Evolutionary conservation across 176 grass and related monocot genomes (phyloP).

Genomic region (Aegilops speltoides): DNA sequence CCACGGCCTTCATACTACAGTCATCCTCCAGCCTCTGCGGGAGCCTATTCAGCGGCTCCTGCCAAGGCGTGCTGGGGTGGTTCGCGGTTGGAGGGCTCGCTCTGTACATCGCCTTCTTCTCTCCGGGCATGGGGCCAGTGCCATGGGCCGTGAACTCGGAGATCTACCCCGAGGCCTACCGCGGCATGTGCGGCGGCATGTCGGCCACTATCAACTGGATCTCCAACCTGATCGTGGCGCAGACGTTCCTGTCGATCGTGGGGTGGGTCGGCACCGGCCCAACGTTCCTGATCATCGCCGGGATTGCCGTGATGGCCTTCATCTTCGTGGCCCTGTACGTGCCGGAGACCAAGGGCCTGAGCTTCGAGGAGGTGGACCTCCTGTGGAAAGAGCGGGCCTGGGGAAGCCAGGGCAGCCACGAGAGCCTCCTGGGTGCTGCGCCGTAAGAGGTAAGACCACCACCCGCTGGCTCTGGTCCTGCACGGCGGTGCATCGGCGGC

Average conservation of each 20-base stretch:
- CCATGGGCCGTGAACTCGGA: slow-evolving; percentile 95
- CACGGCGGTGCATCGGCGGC: not conserved
- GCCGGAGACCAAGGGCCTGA: slow-evolving; percentile 88
- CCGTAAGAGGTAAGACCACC: slow-evolving; percentile 13
- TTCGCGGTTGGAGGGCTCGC: slow-evolving; percentile 66
- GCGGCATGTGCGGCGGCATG: slow-evolving; percentile 87
- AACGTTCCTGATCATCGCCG: slow-evolving; percentile 81
- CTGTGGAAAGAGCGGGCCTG: slow-evolving; percentile 79
- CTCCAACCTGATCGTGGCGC: slow-evolving; percentile 84
- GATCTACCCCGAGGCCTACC: slow-evolving; percentile 85
- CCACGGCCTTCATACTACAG: slow-evolving; percentile 66
- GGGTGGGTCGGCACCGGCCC: slow-evolving; percentile 56
- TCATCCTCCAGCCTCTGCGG: slow-evolving; percentile 33
- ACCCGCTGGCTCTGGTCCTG: not conserved
- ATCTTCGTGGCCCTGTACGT: slow-evolving; percentile 69
- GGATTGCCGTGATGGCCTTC: slow-evolving; percentile 57
- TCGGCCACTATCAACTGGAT: slow-evolving; percentile 92
- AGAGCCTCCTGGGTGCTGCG: slow-evolving; percentile 45
- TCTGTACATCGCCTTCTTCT: slow-evolving; percentile 74
- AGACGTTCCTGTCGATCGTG: slow-evolving; percentile 78
- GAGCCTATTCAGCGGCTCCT: not conserved
- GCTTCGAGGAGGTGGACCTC: slow-evolving; percentile 75
- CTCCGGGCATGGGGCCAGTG: slow-evolving; percentile 92
- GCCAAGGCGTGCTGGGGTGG: slow-evolving; percentile 47
- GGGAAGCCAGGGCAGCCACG: slow-evolving; percentile 31